Conservation (phyloP, 2,329 filamentous ascomycete species). For the Raffaelea deltoideospora region DNA sequence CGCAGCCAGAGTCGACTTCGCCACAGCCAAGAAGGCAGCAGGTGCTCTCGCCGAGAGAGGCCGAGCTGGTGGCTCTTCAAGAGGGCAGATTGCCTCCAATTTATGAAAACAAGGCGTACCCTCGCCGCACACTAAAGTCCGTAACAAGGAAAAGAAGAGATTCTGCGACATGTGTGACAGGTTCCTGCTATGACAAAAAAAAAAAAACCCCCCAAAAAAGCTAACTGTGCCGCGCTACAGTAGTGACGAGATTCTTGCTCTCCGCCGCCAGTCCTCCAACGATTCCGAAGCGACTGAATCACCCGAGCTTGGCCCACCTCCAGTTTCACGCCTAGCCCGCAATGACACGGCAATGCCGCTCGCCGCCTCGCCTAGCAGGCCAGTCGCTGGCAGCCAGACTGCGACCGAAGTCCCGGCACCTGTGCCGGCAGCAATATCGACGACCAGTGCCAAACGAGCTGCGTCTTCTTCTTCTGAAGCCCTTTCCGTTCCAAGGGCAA, state of each 20-base stretch:
- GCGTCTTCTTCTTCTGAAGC: no score
- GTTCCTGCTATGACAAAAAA: no score
- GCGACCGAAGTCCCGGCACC: no score
- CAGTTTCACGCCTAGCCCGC: constrained; percentile 33
- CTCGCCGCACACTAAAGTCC: constrained; percentile 54
- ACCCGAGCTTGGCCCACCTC: constrained; percentile 52
- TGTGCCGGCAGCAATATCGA: no score
- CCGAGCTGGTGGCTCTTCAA: constrained; percentile 32
- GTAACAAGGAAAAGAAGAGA: constrained; percentile 12
- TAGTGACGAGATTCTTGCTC: constrained; percentile 46
- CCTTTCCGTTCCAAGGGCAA: no score
- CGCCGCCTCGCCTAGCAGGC: constrained; percentile 20
- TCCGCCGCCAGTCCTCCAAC: constrained; percentile 34
- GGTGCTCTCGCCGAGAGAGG: constrained; percentile 38
- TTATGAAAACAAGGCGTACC: constrained; percentile 52
- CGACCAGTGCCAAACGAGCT: no score
- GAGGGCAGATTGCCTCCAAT: constrained; percentile 51
- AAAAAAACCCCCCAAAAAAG: constrained; percentile 13
- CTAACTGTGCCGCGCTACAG: no score
- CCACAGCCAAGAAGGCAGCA: constrained; percentile 34
- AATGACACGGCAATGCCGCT: constrained; percentile 1
- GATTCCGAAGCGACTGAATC: constrained; percentile 39
- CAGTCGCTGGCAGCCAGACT: no score
- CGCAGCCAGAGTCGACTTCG: constrained; percentile 2
- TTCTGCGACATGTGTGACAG: not conserved